A percentile compares a stretch with the other conserved stretches of the same genome.
Evolutionary conservation across 2,329 filamentous ascomycete species (phyloP).

Genomic region (Xylaria sp.): DNA sequence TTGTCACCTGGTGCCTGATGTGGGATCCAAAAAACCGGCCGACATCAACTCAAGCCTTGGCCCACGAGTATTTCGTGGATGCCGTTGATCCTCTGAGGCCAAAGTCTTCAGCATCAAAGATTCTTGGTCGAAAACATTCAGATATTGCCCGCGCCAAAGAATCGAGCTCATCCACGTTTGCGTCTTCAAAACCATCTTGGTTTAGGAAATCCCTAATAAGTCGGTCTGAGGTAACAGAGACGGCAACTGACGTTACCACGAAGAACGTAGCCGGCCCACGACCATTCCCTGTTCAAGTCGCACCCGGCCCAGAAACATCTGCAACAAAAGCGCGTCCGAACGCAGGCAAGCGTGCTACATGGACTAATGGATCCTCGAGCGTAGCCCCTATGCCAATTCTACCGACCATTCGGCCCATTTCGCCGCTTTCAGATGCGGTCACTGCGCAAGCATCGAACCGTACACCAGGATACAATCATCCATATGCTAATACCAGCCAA

Average conservation of each 20-base stretch:
- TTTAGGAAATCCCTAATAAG: constrained; percentile 95
- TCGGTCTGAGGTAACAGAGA: constrained; percentile 75
- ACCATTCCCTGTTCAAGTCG: constrained; percentile 46
- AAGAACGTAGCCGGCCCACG: constrained; percentile 61
- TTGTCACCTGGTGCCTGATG: constrained; percentile 98
- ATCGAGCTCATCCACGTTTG: constrained; percentile 63
- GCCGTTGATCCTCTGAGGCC: constrained; percentile 91
- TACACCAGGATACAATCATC: constrained; percentile 64
- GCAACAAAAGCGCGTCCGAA: constrained; percentile 62
- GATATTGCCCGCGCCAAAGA: constrained; percentile 81
- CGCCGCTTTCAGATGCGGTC: constrained; percentile 93
- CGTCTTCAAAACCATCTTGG: constrained; percentile 91
- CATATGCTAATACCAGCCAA: constrained; percentile 57
- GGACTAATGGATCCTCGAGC: constrained; percentile 84
- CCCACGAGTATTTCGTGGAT: constrained; percentile 94
- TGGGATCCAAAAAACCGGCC: constrained; percentile 96
- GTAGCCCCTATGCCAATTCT: constrained; percentile 94
- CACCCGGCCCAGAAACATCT: constrained; percentile 53
- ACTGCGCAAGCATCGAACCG: constrained; percentile 85
- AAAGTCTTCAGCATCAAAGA: constrained; percentile 87
- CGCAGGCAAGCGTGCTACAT: constrained; percentile 86
- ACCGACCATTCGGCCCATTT: constrained; percentile 93
- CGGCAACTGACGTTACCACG: constrained; percentile 59
- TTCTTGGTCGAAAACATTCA: constrained; percentile 90
- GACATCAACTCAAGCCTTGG: constrained; percentile 91